Conservation (phyloP, 1,284 basidiomycete species). For the Cutaneotrichosporon sp. region DNA sequence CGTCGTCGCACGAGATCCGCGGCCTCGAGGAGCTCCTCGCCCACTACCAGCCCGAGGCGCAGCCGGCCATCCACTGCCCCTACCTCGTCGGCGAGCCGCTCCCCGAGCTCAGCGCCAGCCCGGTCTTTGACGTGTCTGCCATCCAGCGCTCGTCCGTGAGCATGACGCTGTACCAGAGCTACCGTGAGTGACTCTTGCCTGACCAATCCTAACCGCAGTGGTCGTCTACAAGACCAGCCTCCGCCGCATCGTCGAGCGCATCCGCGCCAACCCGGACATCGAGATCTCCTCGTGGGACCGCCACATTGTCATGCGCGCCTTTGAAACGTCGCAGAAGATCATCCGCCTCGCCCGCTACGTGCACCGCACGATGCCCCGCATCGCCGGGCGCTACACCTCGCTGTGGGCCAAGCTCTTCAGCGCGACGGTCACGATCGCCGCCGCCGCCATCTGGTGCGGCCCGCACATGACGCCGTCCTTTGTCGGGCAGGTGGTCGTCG, state of each 20-base stretch:
- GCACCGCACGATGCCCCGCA: constrained; percentile 37
- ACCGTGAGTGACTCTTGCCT: constrained; percentile 27
- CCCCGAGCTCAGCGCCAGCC: constrained; percentile 24
- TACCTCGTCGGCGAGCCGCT: constrained; percentile 32
- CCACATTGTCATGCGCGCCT: constrained; percentile 33
- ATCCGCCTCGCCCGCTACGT: constrained; percentile 37
- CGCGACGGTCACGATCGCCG: constrained; percentile 45
- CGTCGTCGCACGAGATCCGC: constrained; percentile 33
- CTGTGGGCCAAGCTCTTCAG: constrained; percentile 49
- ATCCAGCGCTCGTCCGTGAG: constrained; percentile 31
- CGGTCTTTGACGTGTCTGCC: constrained; percentile 13
- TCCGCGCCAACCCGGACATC: constrained; percentile 28
- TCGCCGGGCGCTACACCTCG: constrained; percentile 41
- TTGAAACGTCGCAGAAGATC: constrained; percentile 39
- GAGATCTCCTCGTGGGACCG: constrained; percentile 32
- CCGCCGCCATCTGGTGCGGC: constrained; percentile 45
- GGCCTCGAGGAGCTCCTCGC: constrained; percentile 30
- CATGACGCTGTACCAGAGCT: constrained; percentile 45
- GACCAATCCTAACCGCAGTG: constrained; percentile 21
- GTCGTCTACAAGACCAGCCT: constrained; percentile 46
- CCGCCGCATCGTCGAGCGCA: constrained; percentile 36
- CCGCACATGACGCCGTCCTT: constrained; percentile 38
- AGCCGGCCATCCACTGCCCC: constrained; percentile 38
- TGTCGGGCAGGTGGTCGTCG: constrained; percentile 34
- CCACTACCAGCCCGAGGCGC: constrained; percentile 26